Evolutionary conservation across 805 yeast species (phyloP).

Genomic region (Starmera pachycereana): DNA sequence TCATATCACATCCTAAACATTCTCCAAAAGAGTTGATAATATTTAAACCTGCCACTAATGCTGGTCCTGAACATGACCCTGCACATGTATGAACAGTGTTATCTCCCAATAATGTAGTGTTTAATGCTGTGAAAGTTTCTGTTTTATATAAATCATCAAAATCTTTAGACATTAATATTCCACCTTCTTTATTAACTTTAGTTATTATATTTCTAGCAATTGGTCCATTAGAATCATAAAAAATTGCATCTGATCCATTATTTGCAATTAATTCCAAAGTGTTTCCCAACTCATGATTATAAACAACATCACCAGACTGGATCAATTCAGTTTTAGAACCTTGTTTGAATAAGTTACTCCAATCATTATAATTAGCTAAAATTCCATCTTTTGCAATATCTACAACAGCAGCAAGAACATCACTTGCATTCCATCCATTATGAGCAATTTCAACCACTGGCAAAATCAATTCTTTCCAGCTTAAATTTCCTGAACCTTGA

Average conservation of each 20-base stretch:
- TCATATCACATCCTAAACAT: slow-evolving; percentile 34
- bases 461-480: slow-evolving; percentile 62
- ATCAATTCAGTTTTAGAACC: slow-evolving; percentile 23
- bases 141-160: slow-evolving; percentile 50
- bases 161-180: slow-evolving; percentile 57
- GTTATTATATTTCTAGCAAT: slow-evolving; percentile 52
- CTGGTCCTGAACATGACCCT: slow-evolving; percentile 82
- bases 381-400: slow-evolving; percentile 25
- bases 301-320: slow-evolving; percentile 48
- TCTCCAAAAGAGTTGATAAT: slow-evolving; percentile 41
- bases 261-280: slow-evolving; percentile 60
- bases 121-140: slow-evolving; percentile 26
- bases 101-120: slow-evolving; percentile 26
- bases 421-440: slow-evolving; percentile 51
- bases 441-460: slow-evolving; percentile 65
- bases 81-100: slow-evolving; percentile 43
- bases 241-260: slow-evolving; percentile 69
- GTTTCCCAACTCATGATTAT: slow-evolving; percentile 50
- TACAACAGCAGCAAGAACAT: slow-evolving; percentile 34
- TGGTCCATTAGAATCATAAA: slow-evolving; percentile 76
- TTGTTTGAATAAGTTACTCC: slow-evolving; percentile 46
- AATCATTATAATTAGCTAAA: slow-evolving; percentile 27
- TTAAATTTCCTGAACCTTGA: slow-evolving; percentile 62
- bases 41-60: slow-evolving; percentile 63
- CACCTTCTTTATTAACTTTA: slow-evolving; percentile 45